Base-by-base conservation (phyloP, 1,139 yeast genomes). In the Sugiyamaella neomexicana region DNA sequence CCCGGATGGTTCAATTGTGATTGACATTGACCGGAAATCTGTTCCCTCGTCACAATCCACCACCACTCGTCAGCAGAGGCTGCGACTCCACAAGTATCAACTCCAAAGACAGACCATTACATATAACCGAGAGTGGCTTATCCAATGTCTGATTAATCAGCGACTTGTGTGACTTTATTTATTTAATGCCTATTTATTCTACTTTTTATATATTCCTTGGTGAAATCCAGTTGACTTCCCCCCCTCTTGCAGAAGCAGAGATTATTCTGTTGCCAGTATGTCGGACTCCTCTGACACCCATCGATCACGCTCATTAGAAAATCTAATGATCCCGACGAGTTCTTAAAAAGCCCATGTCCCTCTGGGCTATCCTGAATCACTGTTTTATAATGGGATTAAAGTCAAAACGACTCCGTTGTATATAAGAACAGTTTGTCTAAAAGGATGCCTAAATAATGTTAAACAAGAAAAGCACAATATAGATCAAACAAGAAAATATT, bases 261-360 rank as follows among this genome's bases (percentile, higher is more conserved):
- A n/a, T n/a, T n/a, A n/a, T n/a, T n/a, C n/a, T 20, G 5, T 20
- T 5, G 36, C 36, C 13, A n/a, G 51, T 52, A 74, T 80, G 76
- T 80, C 58, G 75, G 72, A 69, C 73, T 71, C 74, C 77, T 77
- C 83, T 80, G 84, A 80, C 84, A 80, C 84, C 75, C 81, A 67
- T 70, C 75, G 72, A 68, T 79, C 82, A 53, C 34, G 44, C 71
- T 64, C 62, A 65, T 54, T 55, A 55, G 49, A 60, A 34, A 59
- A 53, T 64, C 69, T 31, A 34, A 34, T 45, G 52, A 42, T 78
- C 82, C 82, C 74, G 75, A 69, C 73, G 80, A 75, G 83, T 79
- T 80, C 84, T 80, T 80, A 79, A 71, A 72, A 71, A 75, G 70
- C 68, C 74, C 69, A 10, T 9, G 48, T 54, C 71, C 34, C 58